These are phyloP conservation scores for Geotrichum reessii DNA, from an alignment of 1,139 yeast genomes.

Conservation along the genomic window DNA sequence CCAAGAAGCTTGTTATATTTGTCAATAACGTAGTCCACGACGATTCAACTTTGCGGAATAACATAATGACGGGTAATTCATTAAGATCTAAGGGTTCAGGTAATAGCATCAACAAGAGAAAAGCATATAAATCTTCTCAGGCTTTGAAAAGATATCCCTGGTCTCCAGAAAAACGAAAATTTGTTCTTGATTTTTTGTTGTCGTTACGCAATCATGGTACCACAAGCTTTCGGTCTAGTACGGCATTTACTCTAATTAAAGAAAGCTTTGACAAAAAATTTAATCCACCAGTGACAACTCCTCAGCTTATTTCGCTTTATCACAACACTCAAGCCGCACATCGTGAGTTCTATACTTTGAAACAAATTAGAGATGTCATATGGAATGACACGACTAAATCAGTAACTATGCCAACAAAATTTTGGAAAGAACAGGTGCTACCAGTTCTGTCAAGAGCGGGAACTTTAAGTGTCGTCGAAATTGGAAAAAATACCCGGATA, in stretches of 20 bases:
- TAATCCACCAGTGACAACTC: neutral
- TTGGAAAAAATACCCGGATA: neutral
- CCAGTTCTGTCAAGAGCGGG: neutral
- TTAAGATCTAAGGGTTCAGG: neutral
- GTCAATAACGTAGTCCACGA: too few species aligned
- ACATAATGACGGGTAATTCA: neutral
- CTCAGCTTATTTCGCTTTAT: neutral
- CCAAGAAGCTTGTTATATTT: too few species aligned
- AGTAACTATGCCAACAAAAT: neutral
- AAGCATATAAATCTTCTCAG: too few species aligned
- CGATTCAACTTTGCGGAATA: neutral
- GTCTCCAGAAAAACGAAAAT: neutral
- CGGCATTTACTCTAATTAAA: neutral
- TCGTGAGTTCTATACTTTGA: neutral
- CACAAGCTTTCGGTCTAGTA: neutral
- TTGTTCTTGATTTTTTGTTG: neutral
- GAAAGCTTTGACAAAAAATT: neutral
- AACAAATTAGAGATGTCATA: neutral
- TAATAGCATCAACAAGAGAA: neutral
- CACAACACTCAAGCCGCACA: neutral
- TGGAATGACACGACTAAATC: neutral
- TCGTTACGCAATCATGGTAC: neutral
- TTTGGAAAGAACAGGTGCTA: neutral
- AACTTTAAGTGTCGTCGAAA: neutral
- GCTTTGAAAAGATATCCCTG: neutral